Percentiles rank a stretch among this genome's conserved stretches.
Evolutionary conservation across 1,139 yeast genomes (phyloP).

Genomic region (Casaregolazyma suthepensis): DNA sequence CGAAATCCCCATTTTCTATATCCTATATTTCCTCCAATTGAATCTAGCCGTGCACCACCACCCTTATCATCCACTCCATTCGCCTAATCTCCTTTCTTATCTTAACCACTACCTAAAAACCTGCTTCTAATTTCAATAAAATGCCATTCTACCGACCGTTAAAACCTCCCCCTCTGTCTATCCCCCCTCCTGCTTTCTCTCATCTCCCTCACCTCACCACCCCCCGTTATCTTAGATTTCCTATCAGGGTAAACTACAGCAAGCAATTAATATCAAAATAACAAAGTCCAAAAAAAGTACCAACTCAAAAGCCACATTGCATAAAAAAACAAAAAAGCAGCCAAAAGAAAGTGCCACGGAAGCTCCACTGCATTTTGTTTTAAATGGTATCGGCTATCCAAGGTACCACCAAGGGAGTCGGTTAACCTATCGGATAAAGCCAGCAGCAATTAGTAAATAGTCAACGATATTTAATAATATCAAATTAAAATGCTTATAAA

Average conservation of each 20-base stretch:
- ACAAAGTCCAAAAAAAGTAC: background rate
- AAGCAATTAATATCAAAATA: background rate
- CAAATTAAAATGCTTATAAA: conserved; percentile 6
- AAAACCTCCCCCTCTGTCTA: too few species aligned
- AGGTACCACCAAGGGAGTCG: background rate
- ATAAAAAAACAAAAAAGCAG: background rate
- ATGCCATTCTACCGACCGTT: background rate
- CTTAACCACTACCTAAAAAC: background rate
- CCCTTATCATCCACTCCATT: background rate
- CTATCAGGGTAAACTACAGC: background rate
- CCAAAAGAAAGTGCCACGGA: background rate
- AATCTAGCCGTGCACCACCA: too few species aligned
- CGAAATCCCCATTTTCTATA: too few species aligned
- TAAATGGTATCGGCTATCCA: background rate
- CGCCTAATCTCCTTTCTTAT: background rate
- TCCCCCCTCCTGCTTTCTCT: too few species aligned
- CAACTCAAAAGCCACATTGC: background rate
- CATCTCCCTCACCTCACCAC: background rate
- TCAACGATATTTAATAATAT: conserved; percentile 8
- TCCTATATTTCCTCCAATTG: too few species aligned
- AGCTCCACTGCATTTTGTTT: background rate
- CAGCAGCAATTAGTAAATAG: too few species aligned
- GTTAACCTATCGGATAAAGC: too few species aligned
- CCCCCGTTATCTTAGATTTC: background rate
- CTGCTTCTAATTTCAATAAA: background rate